Evolutionary conservation across 352 stramenopile genomes (phyloP), one percentile per base, ranked within the genome.

Genomic region (Phytophthora cajani): DNA sequence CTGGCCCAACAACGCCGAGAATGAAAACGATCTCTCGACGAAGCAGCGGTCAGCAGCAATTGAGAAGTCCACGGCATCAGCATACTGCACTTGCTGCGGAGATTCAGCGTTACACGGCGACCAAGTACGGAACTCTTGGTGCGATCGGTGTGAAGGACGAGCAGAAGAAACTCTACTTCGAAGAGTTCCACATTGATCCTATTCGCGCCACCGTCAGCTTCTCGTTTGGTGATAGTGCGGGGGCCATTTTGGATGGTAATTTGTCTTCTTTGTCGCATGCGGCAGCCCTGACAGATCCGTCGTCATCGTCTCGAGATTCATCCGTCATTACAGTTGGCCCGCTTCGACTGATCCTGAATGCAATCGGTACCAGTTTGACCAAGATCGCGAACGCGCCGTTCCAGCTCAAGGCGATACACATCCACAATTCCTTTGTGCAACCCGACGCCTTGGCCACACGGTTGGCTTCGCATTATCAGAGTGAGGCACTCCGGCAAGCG

Each of bases 301-400:
- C 79, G 16, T 75, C 79, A 32, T 80, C 75, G 8, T 76, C 73
- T 23, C 63, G 69, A 49, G 52, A 72, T 23, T 64, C 81, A 36
- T 79, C 77, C 17, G 73, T 81, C 3, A 84, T 84, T 44, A 92
- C 89, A 4, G 85, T 97, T 25, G 89, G 88, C 4, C 86, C 88
- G 19, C 64, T 97, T 44, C 87, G 89, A 30, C 71, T 95, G 25
- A 93, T 97, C 53, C 64, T 97, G 58, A 95, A 95, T 62, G 89
- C 89, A 40, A 95, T 95, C 54, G 88, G 89, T 4, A 95, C 87
- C 5, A 97, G 88, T 74, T 61, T 97, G 55, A 92, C 88, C 11
- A 97, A 97, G 71, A 92, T 97, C 57, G 88, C 89, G 19, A 97
- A 97, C 64, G 89, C 89, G 46, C 88, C 89, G n/a, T 92, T 97